Percentiles rank a stretch among this genome's conserved stretches.
phyloP scores from a whole-genome alignment of 805 yeast genomes.

The Isabelozyma rhagii region DNA sequence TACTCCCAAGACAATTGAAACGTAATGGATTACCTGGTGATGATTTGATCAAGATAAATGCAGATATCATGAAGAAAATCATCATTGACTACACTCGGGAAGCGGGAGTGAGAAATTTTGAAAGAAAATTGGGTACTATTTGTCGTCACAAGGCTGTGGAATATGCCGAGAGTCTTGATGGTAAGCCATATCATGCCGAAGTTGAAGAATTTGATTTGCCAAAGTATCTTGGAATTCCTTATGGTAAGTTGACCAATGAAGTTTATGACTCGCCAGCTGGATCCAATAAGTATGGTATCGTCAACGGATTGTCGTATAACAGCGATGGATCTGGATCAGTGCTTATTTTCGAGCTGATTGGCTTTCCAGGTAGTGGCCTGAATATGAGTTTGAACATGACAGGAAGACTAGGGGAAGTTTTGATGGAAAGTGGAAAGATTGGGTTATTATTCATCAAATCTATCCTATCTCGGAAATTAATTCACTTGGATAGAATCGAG shows the following conservation, averaged over 20 bases:
- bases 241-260: constrained; percentile 33
- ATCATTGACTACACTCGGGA: constrained; percentile 76
- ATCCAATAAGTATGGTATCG: constrained; percentile 65
- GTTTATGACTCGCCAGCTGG: constrained; percentile 35
- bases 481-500: constrained; percentile 27
- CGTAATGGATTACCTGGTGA: constrained; percentile 59
- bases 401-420: constrained; percentile 78
- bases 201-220: constrained; percentile 58
- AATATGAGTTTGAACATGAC: constrained; percentile 54
- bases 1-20: constrained; percentile 71
- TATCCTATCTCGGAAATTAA: constrained; percentile 35
- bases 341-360: constrained; percentile 73
- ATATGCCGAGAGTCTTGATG: constrained; percentile 34
- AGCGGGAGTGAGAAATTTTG: constrained; percentile 81
- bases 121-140: constrained; percentile 68
- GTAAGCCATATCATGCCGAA: constrained; percentile 28
- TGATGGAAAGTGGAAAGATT: constrained; percentile 77
- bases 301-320: constrained; percentile 84
- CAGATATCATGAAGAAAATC: constrained; percentile 56
- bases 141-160: constrained; percentile 84
- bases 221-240: constrained; percentile 67
- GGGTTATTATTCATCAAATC: constrained; percentile 71
- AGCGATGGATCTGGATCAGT: constrained; percentile 85
- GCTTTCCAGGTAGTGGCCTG: constrained; percentile 36
- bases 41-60: constrained; percentile 43